Conservation (phyloP, 768 basidiomycete species). For the Fibroporia radiculosa region DNA sequence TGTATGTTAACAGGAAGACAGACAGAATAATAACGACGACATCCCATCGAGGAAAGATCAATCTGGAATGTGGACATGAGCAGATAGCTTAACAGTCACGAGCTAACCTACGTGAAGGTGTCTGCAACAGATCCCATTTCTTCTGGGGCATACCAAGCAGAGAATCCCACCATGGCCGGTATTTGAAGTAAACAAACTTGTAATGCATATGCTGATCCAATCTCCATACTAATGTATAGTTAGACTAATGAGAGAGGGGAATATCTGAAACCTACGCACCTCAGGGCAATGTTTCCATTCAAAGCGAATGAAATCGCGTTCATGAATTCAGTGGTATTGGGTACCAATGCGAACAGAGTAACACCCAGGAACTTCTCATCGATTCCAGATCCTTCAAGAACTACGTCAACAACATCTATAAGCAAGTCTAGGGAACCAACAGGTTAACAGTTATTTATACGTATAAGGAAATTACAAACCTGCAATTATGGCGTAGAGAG, state of each 20-base stretch:
- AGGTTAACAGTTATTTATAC: background rate
- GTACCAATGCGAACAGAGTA: constrained; percentile 93
- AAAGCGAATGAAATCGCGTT: constrained; percentile 98
- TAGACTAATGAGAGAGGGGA: background rate
- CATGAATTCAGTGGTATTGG: constrained; percentile 99
- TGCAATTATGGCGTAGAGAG: constrained; percentile 90
- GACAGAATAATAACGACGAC: constrained; percentile 90
- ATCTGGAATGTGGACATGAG: constrained; percentile 34
- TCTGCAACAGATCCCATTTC: constrained; percentile 81
- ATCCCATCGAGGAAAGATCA: constrained; percentile 99
- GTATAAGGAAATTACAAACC: constrained; percentile 42
- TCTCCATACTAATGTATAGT: constrained; percentile 99
- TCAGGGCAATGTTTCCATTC: constrained; percentile 93
- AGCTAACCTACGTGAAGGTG: constrained; percentile 79
- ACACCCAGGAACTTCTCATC: constrained; percentile 98
- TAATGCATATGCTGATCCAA: constrained; percentile 96
- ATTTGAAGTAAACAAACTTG: constrained; percentile 98
- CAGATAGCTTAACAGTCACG: background rate
- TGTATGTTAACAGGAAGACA: constrained; percentile 97
- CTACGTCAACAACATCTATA: constrained; percentile 91
- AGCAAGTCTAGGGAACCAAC: constrained; percentile 61
- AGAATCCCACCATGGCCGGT: constrained; percentile 98
- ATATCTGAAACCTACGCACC: no score
- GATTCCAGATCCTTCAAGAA: constrained; percentile 83
- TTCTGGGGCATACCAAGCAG: constrained; percentile 86